Conservation (phyloP, 148 eudicot genomes). For the Arbutus unedo region DNA sequence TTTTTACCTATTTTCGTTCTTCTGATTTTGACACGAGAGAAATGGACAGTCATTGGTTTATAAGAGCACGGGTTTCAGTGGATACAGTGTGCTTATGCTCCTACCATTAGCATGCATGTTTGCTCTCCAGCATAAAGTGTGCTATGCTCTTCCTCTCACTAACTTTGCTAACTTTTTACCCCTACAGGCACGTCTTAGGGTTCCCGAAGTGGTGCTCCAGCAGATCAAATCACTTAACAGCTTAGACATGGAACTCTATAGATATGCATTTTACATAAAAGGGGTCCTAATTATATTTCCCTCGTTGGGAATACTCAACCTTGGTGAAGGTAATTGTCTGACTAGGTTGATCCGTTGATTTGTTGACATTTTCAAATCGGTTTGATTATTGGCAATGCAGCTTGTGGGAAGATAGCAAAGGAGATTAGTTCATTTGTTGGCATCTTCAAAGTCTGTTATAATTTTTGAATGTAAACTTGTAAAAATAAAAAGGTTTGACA, state of each 20-base stretch:
- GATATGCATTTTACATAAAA: slow-evolving; percentile 42
- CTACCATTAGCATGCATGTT: not conserved
- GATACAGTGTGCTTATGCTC: no score
- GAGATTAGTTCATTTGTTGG: not conserved
- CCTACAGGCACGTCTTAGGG: slow-evolving; percentile 63
- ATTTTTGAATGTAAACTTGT: not conserved
- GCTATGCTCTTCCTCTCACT: not conserved
- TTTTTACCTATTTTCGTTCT: not conserved
- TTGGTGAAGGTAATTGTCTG: not conserved
- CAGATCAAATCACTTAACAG: slow-evolving; percentile 62
- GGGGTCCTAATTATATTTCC: not conserved
- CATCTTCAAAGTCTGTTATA: not conserved
- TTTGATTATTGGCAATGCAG: no score
- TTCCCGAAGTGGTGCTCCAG: slow-evolving; percentile 59
- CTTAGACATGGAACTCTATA: slow-evolving; percentile 81
- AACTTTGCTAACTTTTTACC: slow-evolving; percentile 9
- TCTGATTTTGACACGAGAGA: no score
- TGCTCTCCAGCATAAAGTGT: not conserved
- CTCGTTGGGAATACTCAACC: not conserved
- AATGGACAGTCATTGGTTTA: no score
- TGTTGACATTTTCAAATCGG: no score
- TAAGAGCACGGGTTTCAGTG: not conserved
- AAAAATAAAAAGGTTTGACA: not conserved
- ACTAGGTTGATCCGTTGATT: not conserved
- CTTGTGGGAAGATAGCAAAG: not conserved